Evolutionary conservation across 495 filamentous ascomycete genomes (phyloP), one percentile per base, ranked within the genome.

Genomic region (Usnea hakonensis): DNA sequence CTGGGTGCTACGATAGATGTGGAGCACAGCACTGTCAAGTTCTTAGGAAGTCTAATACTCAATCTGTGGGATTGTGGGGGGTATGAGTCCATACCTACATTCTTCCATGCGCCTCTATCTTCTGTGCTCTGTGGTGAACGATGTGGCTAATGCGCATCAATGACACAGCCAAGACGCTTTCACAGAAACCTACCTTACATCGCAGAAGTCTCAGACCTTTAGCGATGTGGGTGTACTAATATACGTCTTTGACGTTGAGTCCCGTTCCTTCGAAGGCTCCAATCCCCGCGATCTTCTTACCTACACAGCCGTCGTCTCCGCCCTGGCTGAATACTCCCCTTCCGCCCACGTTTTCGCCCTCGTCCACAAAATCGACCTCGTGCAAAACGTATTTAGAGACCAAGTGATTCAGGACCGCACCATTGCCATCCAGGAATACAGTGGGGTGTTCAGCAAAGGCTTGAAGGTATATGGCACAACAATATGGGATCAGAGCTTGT

Each of bases 21-120:
- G 55, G 94, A 98, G 77, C 88, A 97, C 66, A 96, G 90, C 52
- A 91, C 96, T 75, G 91, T 97, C 76, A 93, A 95, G 74, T 98
- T 98, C 76, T 86, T 98, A 73, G 94, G 94, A 33, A 97, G 97
- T 71, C 80, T 98, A 53, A 96, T 92, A 37, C 81, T 98, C 61
- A 97, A 98, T 75, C 83, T 98, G 17, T 98, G 94, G 94, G 94
- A 98, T 75, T 98, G 94, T 72, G 94, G 94, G 75, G 89, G 89
- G 87, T 89, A 60, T 73, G 83, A 65, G 21, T 16, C 52, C 13
- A 53, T n/a, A 16, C 10, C 21, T 14, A 9, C n/a, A n/a, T 13
- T 19, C 52, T 32, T 8, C 26, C 33, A 60, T 48, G 54, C 44
- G n/a, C 35, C 43, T 58, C 26, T 36, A 54, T 59, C 1, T 19